These are phyloP conservation scores for Spizellomyces punctatus DNA, from an alignment of 192 early-diverging fungal genomes.

Conservation along the genomic window DNA sequence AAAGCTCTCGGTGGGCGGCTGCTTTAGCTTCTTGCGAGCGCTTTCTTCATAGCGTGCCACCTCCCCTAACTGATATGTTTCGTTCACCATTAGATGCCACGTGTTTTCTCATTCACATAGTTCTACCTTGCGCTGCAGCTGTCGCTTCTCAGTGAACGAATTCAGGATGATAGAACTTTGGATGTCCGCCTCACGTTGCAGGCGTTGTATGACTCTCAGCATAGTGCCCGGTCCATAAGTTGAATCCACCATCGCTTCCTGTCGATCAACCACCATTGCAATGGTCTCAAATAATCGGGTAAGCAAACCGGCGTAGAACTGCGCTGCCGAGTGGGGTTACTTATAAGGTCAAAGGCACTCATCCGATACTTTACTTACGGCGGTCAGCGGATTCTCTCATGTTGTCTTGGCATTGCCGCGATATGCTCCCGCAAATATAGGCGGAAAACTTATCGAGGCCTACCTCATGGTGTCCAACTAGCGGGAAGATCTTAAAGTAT, in stretches of 20 bases:
- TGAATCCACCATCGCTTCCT: slow-evolving; percentile 79
- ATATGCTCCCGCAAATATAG: slow-evolving; percentile 81
- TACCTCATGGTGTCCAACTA: slow-evolving; percentile 77
- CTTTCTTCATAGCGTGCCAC: slow-evolving; percentile 52
- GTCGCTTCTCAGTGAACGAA: slow-evolving; percentile 76
- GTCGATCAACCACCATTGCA: slow-evolving; percentile 84
- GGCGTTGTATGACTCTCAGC: slow-evolving; percentile 80
- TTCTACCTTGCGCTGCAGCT: slow-evolving; percentile 47
- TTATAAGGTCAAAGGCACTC: background rate
- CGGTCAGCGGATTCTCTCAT: slow-evolving; percentile 37
- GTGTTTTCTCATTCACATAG: too few species aligned
- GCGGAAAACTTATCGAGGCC: slow-evolving; percentile 87
- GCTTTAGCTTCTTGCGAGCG: slow-evolving; percentile 20
- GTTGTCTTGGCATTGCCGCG: slow-evolving; percentile 71
- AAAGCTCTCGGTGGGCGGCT: slow-evolving; percentile 38
- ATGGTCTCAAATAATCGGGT: slow-evolving; percentile 88
- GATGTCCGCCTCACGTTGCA: slow-evolving; percentile 87
- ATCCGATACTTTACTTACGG: background rate
- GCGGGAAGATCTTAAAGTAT: slow-evolving; percentile 89
- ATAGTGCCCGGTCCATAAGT: slow-evolving; percentile 89
- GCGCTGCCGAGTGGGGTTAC: slow-evolving; percentile 44
- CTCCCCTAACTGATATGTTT: slow-evolving; percentile 50
- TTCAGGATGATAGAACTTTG: slow-evolving; percentile 78
- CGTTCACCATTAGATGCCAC: too few species aligned
- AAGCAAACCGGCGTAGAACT: slow-evolving; percentile 76